phyloP scores from a whole-genome alignment of 2,329 filamentous ascomycete species.

The Arthroderma sp. region DNA sequence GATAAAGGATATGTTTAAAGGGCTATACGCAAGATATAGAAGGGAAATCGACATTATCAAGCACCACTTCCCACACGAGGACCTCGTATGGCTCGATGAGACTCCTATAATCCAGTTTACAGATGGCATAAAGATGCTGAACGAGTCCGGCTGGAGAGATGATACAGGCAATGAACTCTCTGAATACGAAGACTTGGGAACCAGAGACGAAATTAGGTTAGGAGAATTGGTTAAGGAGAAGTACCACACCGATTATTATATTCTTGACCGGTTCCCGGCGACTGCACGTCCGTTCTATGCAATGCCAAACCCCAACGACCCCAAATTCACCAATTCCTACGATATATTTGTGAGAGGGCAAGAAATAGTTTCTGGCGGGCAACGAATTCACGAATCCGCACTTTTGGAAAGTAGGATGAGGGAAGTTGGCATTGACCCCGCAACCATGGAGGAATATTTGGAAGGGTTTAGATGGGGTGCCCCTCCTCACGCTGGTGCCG shows the following conservation, averaged over 20 bases:
- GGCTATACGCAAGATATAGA: slow-evolving; percentile 54
- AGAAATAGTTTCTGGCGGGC: slow-evolving; percentile 82
- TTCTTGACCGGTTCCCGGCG: slow-evolving; percentile 83
- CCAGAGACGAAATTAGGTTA: slow-evolving; percentile 73
- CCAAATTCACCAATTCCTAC: slow-evolving; percentile 70
- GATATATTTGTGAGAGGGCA: slow-evolving; percentile 91
- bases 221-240: slow-evolving; percentile 76
- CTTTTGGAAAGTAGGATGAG: slow-evolving; percentile 68
- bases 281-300: slow-evolving; percentile 83
- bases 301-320: slow-evolving; percentile 64
- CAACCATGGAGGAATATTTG: slow-evolving; percentile 83
- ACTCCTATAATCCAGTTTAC: slow-evolving; percentile 70
- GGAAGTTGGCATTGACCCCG: slow-evolving; percentile 59
- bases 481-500: slow-evolving; percentile 78
- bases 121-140: slow-evolving; percentile 69
- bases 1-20: slow-evolving; percentile 66
- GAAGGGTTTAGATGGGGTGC: slow-evolving; percentile 78
- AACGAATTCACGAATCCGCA: slow-evolving; percentile 73
- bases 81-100: slow-evolving; percentile 74
- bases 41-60: slow-evolving; percentile 68
- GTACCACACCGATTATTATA: slow-evolving; percentile 80
- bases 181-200: slow-evolving; percentile 67
- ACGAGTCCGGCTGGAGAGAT: slow-evolving; percentile 60
- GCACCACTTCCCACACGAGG: slow-evolving; percentile 71
- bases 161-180: slow-evolving; percentile 62